Conservation (phyloP, 306 rosid genomes). For the Coriaria nepalensis region DNA sequence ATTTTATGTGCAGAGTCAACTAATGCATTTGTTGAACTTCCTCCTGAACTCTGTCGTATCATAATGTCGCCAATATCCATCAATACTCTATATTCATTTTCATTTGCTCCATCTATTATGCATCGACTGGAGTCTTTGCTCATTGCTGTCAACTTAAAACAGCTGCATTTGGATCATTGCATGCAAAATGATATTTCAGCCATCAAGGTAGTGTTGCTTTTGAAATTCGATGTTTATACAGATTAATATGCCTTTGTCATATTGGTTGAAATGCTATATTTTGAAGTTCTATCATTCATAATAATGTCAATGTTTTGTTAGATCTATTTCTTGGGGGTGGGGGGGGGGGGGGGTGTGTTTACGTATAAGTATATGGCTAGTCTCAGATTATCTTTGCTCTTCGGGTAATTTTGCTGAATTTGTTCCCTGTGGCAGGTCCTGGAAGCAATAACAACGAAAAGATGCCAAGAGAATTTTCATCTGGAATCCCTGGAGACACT, state of each 20-base stretch:
- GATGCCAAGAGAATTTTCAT: slow-evolving; percentile 60
- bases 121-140: slow-evolving; percentile 61
- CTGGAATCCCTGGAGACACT: slow-evolving; percentile 81
- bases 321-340: background rate
- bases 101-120: slow-evolving; percentile 71
- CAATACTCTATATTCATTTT: slow-evolving; percentile 36
- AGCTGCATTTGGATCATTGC: slow-evolving; percentile 44
- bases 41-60: slow-evolving; percentile 64
- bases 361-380: background rate
- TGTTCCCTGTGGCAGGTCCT: slow-evolving; percentile 37
- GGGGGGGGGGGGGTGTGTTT: background rate
- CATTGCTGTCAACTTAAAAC: slow-evolving; percentile 45
- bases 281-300: too few species aligned
- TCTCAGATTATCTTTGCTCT: background rate
- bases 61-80: slow-evolving; percentile 60
- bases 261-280: too few species aligned
- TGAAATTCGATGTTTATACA: background rate
- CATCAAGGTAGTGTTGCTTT: slow-evolving; percentile 30
- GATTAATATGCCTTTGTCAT: too few species aligned
- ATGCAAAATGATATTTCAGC: slow-evolving; percentile 38
- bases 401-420: background rate
- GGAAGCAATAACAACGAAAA: slow-evolving; percentile 75
- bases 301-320: background rate
- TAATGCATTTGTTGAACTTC: slow-evolving; percentile 44
- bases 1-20: slow-evolving; percentile 34